Conservation (phyloP, 345 rosid species). For the Brassica nigra region DNA sequence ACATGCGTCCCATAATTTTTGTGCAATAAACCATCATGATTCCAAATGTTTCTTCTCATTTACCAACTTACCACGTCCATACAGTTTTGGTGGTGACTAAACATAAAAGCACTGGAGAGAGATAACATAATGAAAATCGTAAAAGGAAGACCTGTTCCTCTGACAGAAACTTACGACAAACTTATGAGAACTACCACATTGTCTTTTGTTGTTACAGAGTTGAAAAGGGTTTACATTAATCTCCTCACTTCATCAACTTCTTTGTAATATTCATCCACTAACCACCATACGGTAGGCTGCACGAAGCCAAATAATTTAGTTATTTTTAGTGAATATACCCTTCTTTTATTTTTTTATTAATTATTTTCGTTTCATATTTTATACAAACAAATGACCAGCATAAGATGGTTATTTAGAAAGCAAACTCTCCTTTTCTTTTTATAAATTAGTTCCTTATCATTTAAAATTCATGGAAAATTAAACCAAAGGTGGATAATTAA, state of each 20-base stretch:
- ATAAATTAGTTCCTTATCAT: not conserved
- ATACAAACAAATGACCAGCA: not conserved
- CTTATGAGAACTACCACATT: constrained; percentile 12
- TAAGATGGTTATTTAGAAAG: not conserved
- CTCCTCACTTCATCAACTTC: constrained; percentile 22
- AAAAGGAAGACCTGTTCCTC: not conserved
- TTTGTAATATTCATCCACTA: constrained; percentile 18
- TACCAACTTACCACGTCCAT: not conserved
- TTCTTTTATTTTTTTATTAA: not conserved
- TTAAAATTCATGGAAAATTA: not conserved
- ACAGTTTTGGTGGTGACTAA: not conserved
- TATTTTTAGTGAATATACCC: not conserved
- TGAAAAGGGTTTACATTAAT: constrained; percentile 28
- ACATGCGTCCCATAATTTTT: not conserved
- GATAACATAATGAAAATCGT: not conserved
- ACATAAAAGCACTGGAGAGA: not conserved
- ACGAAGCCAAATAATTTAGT: not conserved
- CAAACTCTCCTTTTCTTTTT: not conserved
- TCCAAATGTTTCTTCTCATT: not conserved
- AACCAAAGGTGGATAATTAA: not conserved
- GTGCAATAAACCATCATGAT: not conserved
- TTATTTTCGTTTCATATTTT: not conserved
- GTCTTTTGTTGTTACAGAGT: constrained; percentile 21
- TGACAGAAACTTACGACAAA: constrained; percentile 5
- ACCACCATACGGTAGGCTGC: constrained; percentile 41